phyloP scores from a whole-genome alignment of 148 eudicot genomes.

The Fagopyrum tataricum region DNA sequence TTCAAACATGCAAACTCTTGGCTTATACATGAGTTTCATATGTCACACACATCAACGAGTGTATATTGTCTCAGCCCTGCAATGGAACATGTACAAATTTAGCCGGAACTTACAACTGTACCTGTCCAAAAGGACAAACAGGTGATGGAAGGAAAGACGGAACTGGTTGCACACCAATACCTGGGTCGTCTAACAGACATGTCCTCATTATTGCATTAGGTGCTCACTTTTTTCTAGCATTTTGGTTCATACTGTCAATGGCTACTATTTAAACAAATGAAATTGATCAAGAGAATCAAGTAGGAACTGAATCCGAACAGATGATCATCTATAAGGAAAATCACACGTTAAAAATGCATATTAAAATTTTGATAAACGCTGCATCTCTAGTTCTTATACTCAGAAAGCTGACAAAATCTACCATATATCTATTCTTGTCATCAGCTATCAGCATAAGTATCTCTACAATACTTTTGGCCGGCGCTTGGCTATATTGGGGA shows the following conservation, averaged over 20 bases:
- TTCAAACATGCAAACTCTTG: neutral
- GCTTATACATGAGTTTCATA: neutral
- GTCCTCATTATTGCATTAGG: conserved; percentile 3
- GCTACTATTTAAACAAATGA: no score
- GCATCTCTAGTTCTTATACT: no score
- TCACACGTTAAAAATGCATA: no score
- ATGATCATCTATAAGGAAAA: no score
- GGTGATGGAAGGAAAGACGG: conserved; percentile 1
- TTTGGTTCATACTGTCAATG: no score
- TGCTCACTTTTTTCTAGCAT: neutral
- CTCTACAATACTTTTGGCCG: neutral
- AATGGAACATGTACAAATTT: neutral
- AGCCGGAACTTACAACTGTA: neutral
- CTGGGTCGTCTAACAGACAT: neutral
- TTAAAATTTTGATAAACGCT: no score
- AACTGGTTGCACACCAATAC: neutral
- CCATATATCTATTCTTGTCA: no score
- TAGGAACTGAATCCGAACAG: no score
- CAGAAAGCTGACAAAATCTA: no score
- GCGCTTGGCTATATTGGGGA: neutral
- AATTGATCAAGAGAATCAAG: no score
- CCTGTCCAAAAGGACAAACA: neutral
- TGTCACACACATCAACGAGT: neutral
- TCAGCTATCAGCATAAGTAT: neutral
- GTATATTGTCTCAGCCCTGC: neutral